Evolutionary conservation across 1,284 basidiomycete genomes (phyloP), one percentile per base, ranked within the genome.

Genomic region (Papiliotrema nemorosa): DNA sequence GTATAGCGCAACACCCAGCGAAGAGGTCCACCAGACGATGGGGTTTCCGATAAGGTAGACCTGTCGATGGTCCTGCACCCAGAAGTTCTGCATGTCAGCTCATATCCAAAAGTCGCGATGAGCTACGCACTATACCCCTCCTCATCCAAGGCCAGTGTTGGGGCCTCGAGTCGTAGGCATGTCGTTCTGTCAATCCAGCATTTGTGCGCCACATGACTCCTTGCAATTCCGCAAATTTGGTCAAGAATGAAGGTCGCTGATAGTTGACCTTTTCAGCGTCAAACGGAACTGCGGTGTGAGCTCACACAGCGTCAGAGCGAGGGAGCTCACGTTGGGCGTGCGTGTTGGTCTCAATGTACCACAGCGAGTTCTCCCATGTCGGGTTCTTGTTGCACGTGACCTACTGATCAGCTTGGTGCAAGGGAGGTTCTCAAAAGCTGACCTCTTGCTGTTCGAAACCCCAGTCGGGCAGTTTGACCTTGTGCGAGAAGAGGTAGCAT

Each of bases 151-250:
- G 93, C 96, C 96, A 98, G 0, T 82, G 79, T 51, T 82, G 79
- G 2, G 94, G 96, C 13, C 94, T 81, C 26, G 94, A 97, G 70
- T 97, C 94, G 67, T 88, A 98, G 0, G 85, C 86, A 66, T 98
- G 96, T 20, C 90, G 83, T 62, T 96, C 92, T 0, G 94, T 97
- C 53, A 98, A 76, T 0, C 90, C 93, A 21, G 89, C 88, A 64
- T 98, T 99, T 21, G 93, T 97, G n/a, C 81, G 84, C 91, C 92
- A 97, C 94, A 98, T 98, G 53, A 94, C 92, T 59, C 81, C 79
- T 67, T 98, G 91, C 31, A 98, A 78, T 70, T 98, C 94, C 67
- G 81, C 79, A 78, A 98, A 97, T 75, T 97, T 97, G 59, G 80
- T 66, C 33, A 96, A 76, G 79, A 98, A 98, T 3, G 86, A 82